Base-by-base conservation (phyloP, 306 rosid genomes). In the Citrullus colocynthis region DNA sequence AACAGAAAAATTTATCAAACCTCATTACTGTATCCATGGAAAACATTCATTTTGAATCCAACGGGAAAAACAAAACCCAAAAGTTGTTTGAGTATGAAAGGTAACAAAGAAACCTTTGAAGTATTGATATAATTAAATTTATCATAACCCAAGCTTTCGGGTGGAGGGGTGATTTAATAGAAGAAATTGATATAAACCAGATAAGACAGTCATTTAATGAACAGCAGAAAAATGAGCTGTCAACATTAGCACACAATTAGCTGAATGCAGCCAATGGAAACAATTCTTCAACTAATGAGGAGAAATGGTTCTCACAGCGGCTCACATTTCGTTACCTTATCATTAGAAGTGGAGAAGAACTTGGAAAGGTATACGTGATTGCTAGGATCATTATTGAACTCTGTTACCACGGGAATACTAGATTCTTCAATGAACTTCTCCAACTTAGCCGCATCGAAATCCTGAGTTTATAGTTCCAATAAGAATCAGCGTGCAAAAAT, bases 401-500 rank as follows among this genome's bases (percentile, higher is more conserved):
- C 48, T 0, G 96, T 93, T 49, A 96, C 86, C 45, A 83, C 0
- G 4, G 99, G 98, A 60, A 21, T 13, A 64, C 97, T 88, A 21
- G 90, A 45, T 39, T 82, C 90, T 80, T 88, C 96, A 83, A 92
- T 48, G 48, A 91, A 89, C 80, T 96, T 92, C 88, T 89, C 93
- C 48, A 91, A 67, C 49, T 89, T 88, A 20, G 91, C 96, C 77
- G 44, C 87, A 57, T 86, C 58, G 81, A 96, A 96, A 78, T 88
- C 97, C 99, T 96, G 81, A 36, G 70, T 80, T 37, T 65, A 80
- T 45, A 48, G 76, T 37, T 66, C 42, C 39, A 6, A 37, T 58
- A n/a, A 64, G 73, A 79, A 79, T 57, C 51, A 16, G 45, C 21
- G 18, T 7, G 62, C 13, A 49, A 45, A 49, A 52, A 74, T 16